Evolutionary conservation across 2,329 filamentous ascomycete genomes (phyloP).

Genomic region (Colletotrichum coccodes): DNA sequence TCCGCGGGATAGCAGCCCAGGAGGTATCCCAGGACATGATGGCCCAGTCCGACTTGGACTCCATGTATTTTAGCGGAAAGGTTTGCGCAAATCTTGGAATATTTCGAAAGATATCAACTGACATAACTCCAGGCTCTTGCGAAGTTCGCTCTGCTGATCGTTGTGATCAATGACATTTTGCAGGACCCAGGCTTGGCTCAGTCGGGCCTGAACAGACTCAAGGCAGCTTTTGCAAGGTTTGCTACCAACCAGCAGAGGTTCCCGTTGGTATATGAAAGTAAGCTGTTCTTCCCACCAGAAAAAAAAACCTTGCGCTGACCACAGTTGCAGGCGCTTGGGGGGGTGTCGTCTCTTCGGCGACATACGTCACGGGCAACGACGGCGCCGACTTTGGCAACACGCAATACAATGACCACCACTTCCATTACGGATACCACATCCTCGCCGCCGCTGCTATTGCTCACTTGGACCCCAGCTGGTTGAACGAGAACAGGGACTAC

Average conservation of each 20-base stretch:
- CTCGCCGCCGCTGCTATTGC: conserved; percentile 87
- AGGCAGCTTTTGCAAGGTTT: conserved; percentile 74
- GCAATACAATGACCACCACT: conserved; percentile 81
- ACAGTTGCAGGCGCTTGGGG: conserved; percentile 72
- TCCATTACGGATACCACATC: conserved; percentile 90
- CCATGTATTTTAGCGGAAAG: conserved; percentile 95
- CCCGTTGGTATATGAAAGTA: conserved; percentile 72
- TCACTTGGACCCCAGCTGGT: conserved; percentile 80
- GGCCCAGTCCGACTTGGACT: conserved; percentile 79
- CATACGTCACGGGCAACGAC: conserved; percentile 75
- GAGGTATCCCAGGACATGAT: conserved; percentile 83
- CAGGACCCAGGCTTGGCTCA: conserved; percentile 66
- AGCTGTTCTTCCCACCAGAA: conserved; percentile 38
- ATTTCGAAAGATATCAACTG: background rate
- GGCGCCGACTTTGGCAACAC: conserved; percentile 91
- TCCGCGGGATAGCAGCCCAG: conserved; percentile 70
- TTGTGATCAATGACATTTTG: conserved; percentile 72
- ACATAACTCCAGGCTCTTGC: conserved; percentile 65
- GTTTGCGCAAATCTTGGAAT: conserved; percentile 47
- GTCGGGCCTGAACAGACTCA: conserved; percentile 69
- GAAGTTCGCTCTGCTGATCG: conserved; percentile 79
- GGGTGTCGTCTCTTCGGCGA: conserved; percentile 80
- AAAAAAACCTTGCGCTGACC: background rate
- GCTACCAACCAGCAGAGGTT: conserved; percentile 74
- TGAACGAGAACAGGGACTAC: conserved; percentile 77